These are phyloP conservation scores for Ophiostoma sp. DNA, from an alignment of 2,329 filamentous ascomycete species.

Conservation along the genomic window DNA sequence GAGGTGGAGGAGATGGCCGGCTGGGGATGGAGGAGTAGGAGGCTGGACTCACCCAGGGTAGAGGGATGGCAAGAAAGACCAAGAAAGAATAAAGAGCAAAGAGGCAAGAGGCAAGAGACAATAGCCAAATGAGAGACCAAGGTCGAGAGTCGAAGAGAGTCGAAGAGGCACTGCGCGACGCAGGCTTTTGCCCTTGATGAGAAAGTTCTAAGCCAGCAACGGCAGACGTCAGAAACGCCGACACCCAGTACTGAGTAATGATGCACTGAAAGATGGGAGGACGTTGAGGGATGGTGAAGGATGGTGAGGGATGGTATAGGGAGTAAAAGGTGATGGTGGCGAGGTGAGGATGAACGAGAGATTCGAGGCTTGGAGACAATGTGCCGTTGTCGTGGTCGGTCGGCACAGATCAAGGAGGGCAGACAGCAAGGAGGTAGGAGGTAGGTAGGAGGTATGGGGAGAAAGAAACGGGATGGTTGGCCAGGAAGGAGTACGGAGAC, in stretches of 20 bases:
- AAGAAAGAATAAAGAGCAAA: neutral
- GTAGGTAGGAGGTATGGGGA: neutral
- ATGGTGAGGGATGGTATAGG: neutral
- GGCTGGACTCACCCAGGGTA: neutral
- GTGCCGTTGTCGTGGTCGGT: conserved; percentile 1
- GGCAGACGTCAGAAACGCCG: neutral
- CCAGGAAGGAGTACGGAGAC: conserved; percentile 6
- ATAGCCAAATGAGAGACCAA: neutral
- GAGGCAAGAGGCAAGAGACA: neutral
- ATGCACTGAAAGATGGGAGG: neutral
- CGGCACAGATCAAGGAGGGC: neutral
- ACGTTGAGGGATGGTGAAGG: neutral
- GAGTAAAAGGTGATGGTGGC: too few relatives aligned
- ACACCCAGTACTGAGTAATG: neutral
- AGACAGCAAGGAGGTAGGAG: neutral
- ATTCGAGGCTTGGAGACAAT: neutral
- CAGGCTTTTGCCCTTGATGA: conserved; percentile 9
- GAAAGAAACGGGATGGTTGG: conserved; percentile 11
- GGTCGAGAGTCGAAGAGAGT: neutral
- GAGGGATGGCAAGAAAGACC: neutral
- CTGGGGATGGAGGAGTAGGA: neutral
- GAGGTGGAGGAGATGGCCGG: neutral
- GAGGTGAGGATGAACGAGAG: neutral
- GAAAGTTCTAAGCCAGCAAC: neutral
- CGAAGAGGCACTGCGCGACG: conserved; percentile 5